Percentiles rank a stretch among this genome's conserved stretches.
Evolutionary conservation across 805 yeast species (phyloP).

Genomic region (Candida ficus): DNA sequence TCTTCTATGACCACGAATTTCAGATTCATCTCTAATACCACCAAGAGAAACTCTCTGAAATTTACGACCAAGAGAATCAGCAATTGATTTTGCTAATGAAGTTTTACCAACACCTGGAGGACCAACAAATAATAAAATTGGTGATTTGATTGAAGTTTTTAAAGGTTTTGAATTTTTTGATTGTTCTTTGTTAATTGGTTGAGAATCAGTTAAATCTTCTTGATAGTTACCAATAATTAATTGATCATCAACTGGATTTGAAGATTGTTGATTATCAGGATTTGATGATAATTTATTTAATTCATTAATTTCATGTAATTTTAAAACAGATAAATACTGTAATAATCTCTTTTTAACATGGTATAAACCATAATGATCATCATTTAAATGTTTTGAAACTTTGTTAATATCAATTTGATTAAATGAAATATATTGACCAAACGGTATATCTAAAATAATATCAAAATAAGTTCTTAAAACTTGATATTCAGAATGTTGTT

Average conservation of each 20-base stretch:
- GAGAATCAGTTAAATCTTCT: conserved; percentile 2
- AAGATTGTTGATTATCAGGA: background rate
- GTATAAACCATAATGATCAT: conserved; percentile 75
- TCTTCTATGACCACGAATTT: conserved; percentile 84
- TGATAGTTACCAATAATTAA: conserved; percentile 15
- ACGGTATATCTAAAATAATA: conserved; percentile 60
- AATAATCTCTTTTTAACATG: conserved; percentile 69
- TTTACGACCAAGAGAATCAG: conserved; percentile 63
- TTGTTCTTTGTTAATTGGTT: background rate
- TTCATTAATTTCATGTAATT: conserved; percentile 35
- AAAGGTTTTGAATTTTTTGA: conserved; percentile 3
- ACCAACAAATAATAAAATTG: conserved; percentile 77
- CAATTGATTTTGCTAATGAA: conserved; percentile 77
- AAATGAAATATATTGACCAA: conserved; percentile 31
- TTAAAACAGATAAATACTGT: conserved; percentile 76
- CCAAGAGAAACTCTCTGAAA: conserved; percentile 82
- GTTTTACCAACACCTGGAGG: conserved; percentile 97
- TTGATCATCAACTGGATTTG: conserved; percentile 11
- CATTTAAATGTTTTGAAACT: conserved; percentile 56
- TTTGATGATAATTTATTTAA: conserved; percentile 2
- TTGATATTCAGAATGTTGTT: conserved; percentile 59
- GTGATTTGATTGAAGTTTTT: conserved; percentile 28
- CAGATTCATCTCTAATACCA: conserved; percentile 85
- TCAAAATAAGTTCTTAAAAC: conserved; percentile 61
- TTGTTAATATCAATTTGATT: conserved; percentile 39